Percentiles rank a stretch among this genome's conserved stretches.
These are phyloP conservation scores for Penicillium sp. DNA, from an alignment of 2,329 filamentous ascomycete species.

Conservation along the genomic window DNA sequence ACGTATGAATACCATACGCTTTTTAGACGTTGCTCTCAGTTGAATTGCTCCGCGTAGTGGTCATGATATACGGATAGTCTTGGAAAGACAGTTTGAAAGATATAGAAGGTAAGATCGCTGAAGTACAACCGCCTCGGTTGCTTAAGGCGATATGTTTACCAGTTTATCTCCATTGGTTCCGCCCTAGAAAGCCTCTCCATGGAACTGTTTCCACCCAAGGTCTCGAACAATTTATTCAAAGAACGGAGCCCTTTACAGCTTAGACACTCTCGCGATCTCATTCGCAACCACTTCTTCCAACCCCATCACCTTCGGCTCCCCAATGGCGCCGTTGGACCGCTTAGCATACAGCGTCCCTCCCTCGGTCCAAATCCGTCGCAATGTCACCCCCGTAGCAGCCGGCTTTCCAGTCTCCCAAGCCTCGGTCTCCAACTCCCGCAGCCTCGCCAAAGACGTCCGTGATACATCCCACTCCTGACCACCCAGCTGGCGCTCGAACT, in stretches of 20 bases:
- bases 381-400: conserved; percentile 57
- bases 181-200: neutral
- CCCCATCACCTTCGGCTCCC: conserved; percentile 54
- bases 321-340: conserved; percentile 65
- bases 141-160: too few species aligned
- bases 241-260: conserved; percentile 5
- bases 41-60: neutral
- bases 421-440: conserved; percentile 60
- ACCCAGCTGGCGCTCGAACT: conserved; percentile 68
- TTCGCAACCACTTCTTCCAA: conserved; percentile 51
- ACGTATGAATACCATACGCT: conserved; percentile 12
- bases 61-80: too few species aligned
- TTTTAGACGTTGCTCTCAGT: conserved; percentile 2
- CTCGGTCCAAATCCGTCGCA: conserved; percentile 71
- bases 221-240: neutral
- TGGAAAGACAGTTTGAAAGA: too few species aligned
- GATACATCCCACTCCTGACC: conserved; percentile 55
- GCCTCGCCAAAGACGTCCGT: conserved; percentile 54
- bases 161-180: too few species aligned
- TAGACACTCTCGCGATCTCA: conserved; percentile 18
- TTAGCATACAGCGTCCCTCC: conserved; percentile 70
- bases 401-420: conserved; percentile 58
- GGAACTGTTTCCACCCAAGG: neutral
- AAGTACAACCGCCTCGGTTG: too few species aligned
- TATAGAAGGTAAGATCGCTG: too few species aligned